Evolutionary conservation across 2,329 filamentous ascomycete genomes (phyloP).

Genomic region (Calonectria fujianensis): DNA sequence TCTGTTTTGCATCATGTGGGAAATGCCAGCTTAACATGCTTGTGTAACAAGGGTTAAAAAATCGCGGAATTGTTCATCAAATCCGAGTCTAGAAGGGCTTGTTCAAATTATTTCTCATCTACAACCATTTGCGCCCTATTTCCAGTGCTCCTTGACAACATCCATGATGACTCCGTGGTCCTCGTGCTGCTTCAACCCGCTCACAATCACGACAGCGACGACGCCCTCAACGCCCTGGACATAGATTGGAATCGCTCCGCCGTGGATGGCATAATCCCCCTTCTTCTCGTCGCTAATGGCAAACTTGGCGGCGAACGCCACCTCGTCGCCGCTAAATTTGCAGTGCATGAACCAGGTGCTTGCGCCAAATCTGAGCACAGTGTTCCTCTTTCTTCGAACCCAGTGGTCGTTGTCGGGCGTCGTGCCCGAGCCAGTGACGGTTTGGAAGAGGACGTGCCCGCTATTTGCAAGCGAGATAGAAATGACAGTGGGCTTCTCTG

Average conservation of each 20-base stretch:
- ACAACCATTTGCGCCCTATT: background rate
- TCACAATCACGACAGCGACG: constrained; percentile 22
- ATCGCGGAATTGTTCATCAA: background rate
- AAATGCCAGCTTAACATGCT: too few relatives aligned
- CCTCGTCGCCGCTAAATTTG: constrained; percentile 24
- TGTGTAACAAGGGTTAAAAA: too few relatives aligned
- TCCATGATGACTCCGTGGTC: constrained; percentile 21
- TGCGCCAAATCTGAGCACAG: constrained; percentile 17
- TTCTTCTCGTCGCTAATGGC: constrained; percentile 12
- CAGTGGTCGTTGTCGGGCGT: constrained; percentile 26
- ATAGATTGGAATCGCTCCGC: constrained; percentile 21
- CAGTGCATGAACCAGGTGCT: constrained; percentile 34
- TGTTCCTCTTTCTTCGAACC: constrained; percentile 31
- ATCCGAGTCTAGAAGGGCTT: background rate
- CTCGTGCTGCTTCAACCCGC: constrained; percentile 14
- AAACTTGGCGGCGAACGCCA: constrained; percentile 16
- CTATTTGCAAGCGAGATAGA: constrained; percentile 15
- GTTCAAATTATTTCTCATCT: too few relatives aligned
- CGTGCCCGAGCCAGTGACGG: background rate
- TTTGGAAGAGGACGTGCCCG: constrained; percentile 1
- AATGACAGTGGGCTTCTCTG: constrained; percentile 2
- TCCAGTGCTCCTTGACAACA: constrained; percentile 19
- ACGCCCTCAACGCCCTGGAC: constrained; percentile 24
- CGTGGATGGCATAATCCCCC: constrained; percentile 21
- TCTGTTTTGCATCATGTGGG: too few relatives aligned